phyloP scores from a whole-genome alignment of 495 filamentous ascomycete species.

The Penicillium crystallinum region DNA sequence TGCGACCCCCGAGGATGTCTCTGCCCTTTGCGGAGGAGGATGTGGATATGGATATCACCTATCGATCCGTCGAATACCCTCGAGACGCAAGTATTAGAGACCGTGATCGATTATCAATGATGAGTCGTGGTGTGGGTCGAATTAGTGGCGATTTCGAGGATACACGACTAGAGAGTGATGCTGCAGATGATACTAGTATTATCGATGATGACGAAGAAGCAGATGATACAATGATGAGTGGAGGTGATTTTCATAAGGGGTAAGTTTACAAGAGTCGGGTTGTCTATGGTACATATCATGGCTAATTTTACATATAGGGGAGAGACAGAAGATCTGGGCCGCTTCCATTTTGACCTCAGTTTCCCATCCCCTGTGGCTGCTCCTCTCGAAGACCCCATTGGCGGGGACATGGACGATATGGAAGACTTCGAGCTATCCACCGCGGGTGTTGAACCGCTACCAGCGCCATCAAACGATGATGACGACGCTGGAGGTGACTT shows the following conservation, averaged over 20 bases:
- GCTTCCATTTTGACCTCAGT: conserved; percentile 40
- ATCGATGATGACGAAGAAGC: conserved; percentile 31
- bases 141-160: conserved; percentile 60
- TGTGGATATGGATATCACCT: conserved; percentile 60
- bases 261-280: conserved; percentile 18
- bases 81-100: conserved; percentile 53
- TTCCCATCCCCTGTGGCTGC: conserved; percentile 36
- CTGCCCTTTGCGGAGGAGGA: conserved; percentile 64
- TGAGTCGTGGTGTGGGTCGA: conserved; percentile 51
- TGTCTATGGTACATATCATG: conserved; percentile 7
- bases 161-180: conserved; percentile 47
- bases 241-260: conserved; percentile 41
- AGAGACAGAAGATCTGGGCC: conserved; percentile 44
- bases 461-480: conserved; percentile 18
- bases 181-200: conserved; percentile 39
- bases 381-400: conserved; percentile 27
- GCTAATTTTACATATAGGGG: conserved; percentile 36
- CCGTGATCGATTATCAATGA: conserved; percentile 42
- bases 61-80: conserved; percentile 64
- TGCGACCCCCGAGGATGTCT: conserved; percentile 57
- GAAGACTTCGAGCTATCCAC: conserved; percentile 36
- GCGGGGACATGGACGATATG: conserved; percentile 30
- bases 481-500: conserved; percentile 25
- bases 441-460: conserved; percentile 28
- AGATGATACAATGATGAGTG: conserved; percentile 29